Conservation (phyloP, 805 yeast genomes). For the Schwanniomyces occidentalis region DNA sequence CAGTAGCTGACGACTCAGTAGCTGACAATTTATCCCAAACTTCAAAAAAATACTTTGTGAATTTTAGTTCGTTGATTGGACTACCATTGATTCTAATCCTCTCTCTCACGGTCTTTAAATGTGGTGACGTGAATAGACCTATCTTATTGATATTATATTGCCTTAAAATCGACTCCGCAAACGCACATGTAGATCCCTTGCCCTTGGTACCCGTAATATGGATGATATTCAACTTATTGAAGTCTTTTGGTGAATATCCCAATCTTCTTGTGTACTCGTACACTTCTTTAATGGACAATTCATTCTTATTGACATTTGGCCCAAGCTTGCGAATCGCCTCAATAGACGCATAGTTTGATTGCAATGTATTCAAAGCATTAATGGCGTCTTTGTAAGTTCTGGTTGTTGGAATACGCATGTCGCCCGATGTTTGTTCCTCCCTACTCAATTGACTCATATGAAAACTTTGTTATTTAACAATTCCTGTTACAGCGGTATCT, state of each 20-base stretch:
- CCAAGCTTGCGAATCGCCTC: conserved; percentile 80
- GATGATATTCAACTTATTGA: conserved; percentile 72
- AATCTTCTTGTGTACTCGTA: conserved; percentile 39
- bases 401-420: conserved; percentile 12
- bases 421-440: not conserved
- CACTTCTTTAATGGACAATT: conserved; percentile 82
- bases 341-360: conserved; percentile 86
- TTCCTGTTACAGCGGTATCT: too few species aligned
- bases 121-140: conserved; percentile 97
- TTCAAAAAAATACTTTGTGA: conserved; percentile 88
- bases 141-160: conserved; percentile 68
- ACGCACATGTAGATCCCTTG: conserved; percentile 97
- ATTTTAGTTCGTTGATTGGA: conserved; percentile 78
- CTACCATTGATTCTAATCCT: conserved; percentile 84
- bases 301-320: conserved; percentile 52
- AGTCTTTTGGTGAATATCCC: conserved; percentile 55
- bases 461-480: too few species aligned
- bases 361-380: conserved; percentile 77
- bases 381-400: conserved; percentile 68
- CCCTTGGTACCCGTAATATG: conserved; percentile 99
- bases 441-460: conserved; percentile 1
- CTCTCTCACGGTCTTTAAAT: conserved; percentile 88
- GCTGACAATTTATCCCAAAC: conserved; percentile 81
- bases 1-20: conserved; percentile 52
- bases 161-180: conserved; percentile 73